Evolutionary conservation across 495 filamentous ascomycete genomes (phyloP), one percentile per base, ranked within the genome.

Genomic region (Aspergillus heteromorphus): DNA sequence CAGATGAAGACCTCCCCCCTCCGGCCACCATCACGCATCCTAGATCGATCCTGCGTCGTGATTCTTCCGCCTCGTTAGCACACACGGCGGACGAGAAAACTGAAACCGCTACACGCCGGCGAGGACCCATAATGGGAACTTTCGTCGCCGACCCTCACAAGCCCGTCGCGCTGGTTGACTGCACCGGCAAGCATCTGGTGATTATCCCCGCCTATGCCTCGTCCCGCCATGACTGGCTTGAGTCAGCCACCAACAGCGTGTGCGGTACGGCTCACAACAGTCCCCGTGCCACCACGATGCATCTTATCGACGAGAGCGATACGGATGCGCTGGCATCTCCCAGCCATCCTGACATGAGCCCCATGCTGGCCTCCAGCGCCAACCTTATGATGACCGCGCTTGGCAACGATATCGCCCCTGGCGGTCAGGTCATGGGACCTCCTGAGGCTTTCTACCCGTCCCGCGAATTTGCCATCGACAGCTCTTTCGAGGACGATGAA

Each of bases 341-440:
- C 4, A 75, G 69, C 48, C 72, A 75, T 20, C 55, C 61, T 4
- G 73, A 82, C 31, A 62, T 77, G 40, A 81, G 77, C 40, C 79
- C 86, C 29, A 82, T 89, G 70, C 70, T 87, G 45, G 82, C 77
- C 55, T 84, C 86, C 27, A 81, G 83, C n/a, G 80, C 81, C 34
- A 86, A 86, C 52, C 71, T 91, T 53, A 89, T 91, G 87, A 83
- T 91, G 79, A 83, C 83, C 21, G 86, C 84, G 59, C 65, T 86
- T 69, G 73, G 73, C 27, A 77, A 74, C 36, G 75, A 74, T 52
- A 74, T 81, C 16, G 75, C 83, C 20, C 78, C 85, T 13, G 78
- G 83, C 60, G 85, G 83, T 53, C 82, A 87, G 62, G 79, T 83
- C 7, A 77, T 88, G 57, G 84, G 86, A 11, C 84, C 87, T n/a